Evolutionary conservation across 306 rosid genomes (phyloP).

Genomic region (Hippophae rhamnoides): DNA sequence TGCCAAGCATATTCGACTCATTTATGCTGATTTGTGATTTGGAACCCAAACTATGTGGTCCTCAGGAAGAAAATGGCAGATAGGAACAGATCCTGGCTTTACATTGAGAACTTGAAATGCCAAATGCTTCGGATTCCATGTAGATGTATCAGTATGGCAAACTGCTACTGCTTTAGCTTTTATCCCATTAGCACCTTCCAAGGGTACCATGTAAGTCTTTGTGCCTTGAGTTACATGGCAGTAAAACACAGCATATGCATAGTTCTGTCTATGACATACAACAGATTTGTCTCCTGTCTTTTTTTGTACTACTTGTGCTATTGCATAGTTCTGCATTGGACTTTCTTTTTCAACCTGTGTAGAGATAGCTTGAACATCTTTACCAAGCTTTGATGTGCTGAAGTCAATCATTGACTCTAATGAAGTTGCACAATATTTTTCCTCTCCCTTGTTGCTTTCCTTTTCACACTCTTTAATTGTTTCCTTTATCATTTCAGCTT

Average conservation of each 20-base stretch:
- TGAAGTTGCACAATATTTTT: constrained; percentile 27
- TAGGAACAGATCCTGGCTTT: constrained; percentile 31
- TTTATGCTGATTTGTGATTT: background rate
- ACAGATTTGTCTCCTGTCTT: constrained; percentile 20
- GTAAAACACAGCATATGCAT: constrained; percentile 28
- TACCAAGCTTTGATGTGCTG: constrained; percentile 23
- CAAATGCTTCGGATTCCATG: constrained; percentile 5
- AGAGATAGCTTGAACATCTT: constrained; percentile 4
- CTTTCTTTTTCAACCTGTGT: constrained; percentile 11
- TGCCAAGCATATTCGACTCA: too few relatives aligned
- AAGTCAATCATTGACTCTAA: constrained; percentile 23
- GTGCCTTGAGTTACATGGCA: constrained; percentile 23
- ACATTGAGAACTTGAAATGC: constrained; percentile 23
- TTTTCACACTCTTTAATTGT: constrained; percentile 22
- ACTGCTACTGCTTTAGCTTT: constrained; percentile 25
- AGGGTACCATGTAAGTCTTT: constrained; percentile 21
- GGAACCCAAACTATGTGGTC: constrained; percentile 29
- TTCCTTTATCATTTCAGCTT: constrained; percentile 4
- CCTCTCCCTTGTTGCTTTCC: constrained; percentile 13
- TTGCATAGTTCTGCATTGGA: background rate
- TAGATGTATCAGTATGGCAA: constrained; percentile 25
- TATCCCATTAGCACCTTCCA: constrained; percentile 21
- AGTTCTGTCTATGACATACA: constrained; percentile 28
- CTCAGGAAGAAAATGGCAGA: constrained; percentile 26
- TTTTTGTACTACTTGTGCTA: constrained; percentile 6